phyloP scores from a whole-genome alignment of 768 basidiomycete genomes.

The Agrocybe chaxingu region DNA sequence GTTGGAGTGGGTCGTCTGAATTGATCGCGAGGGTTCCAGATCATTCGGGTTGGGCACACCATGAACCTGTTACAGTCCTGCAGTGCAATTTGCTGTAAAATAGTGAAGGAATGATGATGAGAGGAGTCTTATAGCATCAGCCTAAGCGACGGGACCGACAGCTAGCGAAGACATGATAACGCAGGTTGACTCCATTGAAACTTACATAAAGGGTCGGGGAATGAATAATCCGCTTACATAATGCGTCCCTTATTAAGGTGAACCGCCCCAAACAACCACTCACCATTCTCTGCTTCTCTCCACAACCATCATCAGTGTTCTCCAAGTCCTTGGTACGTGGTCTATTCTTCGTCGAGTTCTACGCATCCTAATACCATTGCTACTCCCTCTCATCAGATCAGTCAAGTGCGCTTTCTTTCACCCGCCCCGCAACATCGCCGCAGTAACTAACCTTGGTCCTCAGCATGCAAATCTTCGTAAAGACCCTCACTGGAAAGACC shows the following conservation, averaged over 20 bases:
- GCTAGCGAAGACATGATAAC: background rate
- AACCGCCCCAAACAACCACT: constrained; percentile 10
- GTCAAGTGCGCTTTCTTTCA: constrained; percentile 9
- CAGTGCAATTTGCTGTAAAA: too few relatives aligned
- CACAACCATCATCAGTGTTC: constrained; percentile 13
- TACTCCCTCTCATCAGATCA: background rate
- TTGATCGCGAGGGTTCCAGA: too few relatives aligned
- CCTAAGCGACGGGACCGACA: background rate
- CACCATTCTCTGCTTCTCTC: constrained; percentile 11
- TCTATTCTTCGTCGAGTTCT: background rate
- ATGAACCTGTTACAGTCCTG: too few relatives aligned
- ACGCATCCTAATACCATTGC: background rate
- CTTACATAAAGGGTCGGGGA: background rate
- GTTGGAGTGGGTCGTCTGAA: too few relatives aligned
- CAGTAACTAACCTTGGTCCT: constrained; percentile 28
- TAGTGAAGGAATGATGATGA: too few relatives aligned
- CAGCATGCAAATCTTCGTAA: constrained; percentile 47
- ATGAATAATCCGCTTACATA: constrained; percentile 12
- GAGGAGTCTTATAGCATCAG: too few relatives aligned
- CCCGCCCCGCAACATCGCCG: background rate
- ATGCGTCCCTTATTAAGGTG: constrained; percentile 11
- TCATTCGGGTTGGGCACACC: too few relatives aligned
- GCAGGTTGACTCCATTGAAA: background rate
- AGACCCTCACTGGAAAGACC: constrained; percentile 59
- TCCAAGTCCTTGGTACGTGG: constrained; percentile 5